These are phyloP conservation scores for Cunninghamia lanceolata DNA, from an alignment of 75 land plant species.

Conservation along the genomic window DNA sequence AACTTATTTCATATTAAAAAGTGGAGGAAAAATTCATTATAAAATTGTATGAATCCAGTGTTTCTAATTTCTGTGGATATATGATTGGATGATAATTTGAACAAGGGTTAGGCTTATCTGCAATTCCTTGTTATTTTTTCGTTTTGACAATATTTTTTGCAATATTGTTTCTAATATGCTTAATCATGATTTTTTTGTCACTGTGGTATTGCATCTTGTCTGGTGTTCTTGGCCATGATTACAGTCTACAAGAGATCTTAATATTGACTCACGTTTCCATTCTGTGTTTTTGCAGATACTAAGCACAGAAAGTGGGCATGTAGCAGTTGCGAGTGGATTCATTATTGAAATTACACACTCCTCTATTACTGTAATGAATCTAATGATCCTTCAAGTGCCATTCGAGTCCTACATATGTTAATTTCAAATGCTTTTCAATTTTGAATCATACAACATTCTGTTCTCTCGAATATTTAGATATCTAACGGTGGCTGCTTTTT, in stretches of 20 bases:
- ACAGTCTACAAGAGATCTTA: not conserved
- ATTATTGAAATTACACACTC: constrained; percentile 34
- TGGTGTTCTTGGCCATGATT: not conserved
- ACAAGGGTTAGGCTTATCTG: not conserved
- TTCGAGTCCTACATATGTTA: constrained; percentile 3
- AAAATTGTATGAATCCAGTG: not conserved
- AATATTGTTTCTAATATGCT: not conserved
- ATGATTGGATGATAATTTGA: not conserved
- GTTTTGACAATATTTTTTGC: not conserved
- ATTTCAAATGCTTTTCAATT: not conserved
- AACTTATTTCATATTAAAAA: not conserved
- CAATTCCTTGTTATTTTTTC: not conserved
- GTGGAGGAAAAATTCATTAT: not conserved
- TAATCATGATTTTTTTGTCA: not conserved
- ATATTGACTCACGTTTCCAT: not conserved
- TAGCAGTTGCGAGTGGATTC: constrained; percentile 62
- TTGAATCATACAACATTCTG: not conserved
- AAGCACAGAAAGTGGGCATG: constrained; percentile 61
- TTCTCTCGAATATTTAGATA: not conserved
- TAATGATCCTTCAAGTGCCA: not conserved
- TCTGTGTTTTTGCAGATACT: constrained; percentile 42
- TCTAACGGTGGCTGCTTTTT: not conserved
- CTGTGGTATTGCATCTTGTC: not conserved
- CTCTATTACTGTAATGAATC: constrained; percentile 54
- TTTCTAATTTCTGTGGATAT: not conserved